Percentiles rank a stretch among this genome's conserved stretches.
Evolutionary conservation across 129 eudicot species (phyloP).

Genomic region (Oenanthe sinensis): DNA sequence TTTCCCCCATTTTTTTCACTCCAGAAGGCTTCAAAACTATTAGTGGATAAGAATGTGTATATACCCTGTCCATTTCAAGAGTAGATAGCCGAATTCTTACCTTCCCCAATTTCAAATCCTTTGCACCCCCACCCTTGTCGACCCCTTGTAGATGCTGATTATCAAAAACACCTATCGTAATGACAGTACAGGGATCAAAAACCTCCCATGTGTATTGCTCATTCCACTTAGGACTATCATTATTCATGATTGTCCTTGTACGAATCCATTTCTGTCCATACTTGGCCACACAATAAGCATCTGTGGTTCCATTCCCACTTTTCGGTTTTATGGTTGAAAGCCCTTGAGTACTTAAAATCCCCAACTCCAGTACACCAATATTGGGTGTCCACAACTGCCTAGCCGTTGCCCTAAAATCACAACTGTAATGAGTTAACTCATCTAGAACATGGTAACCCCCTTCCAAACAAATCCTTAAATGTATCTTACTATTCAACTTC

Average conservation of each 20-base stretch:
- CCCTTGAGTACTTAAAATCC: constrained; percentile 43
- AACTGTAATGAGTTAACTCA: constrained; percentile 49
- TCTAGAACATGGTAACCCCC: constrained; percentile 63
- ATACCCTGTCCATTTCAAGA: constrained; percentile 41
- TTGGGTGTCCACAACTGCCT: constrained; percentile 38
- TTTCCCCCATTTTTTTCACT: constrained; percentile 47
- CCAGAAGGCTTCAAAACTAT: constrained; percentile 38
- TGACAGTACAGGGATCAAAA: constrained; percentile 48
- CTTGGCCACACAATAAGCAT: constrained; percentile 54
- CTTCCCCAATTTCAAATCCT: constrained; percentile 40
- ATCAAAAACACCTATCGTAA: constrained; percentile 44
- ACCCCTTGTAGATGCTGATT: constrained; percentile 38
- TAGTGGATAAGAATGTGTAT: constrained; percentile 46
- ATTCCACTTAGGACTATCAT: constrained; percentile 42
- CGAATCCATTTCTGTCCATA: constrained; percentile 50
- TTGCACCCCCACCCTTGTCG: constrained; percentile 21
- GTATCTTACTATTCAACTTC: constrained; percentile 26
- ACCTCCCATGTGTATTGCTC: constrained; percentile 66
- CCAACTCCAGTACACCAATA: constrained; percentile 44
- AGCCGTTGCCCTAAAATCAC: constrained; percentile 43
- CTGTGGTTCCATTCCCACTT: constrained; percentile 32
- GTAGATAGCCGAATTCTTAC: constrained; percentile 45
- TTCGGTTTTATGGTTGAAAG: constrained; percentile 36
- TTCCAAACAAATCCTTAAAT: constrained; percentile 43
- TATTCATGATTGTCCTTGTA: constrained; percentile 39